phyloP scores from a whole-genome alignment of 805 yeast genomes.

The Vanderwaltozyma polyspora region DNA sequence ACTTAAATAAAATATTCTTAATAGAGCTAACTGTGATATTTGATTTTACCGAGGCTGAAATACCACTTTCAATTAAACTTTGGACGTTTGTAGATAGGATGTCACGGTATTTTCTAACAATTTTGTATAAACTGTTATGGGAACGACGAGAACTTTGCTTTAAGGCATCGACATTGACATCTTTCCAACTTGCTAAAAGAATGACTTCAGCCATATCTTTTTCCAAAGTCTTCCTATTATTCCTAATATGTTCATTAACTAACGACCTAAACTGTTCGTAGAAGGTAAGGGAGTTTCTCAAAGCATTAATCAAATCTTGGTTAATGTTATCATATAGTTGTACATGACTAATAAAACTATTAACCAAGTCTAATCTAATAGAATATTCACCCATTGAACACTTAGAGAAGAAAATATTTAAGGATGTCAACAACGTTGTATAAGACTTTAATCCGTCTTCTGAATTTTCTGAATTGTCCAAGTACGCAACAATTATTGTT shows the following conservation, averaged over 20 bases:
- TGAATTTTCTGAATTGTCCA: slow-evolving; percentile 23
- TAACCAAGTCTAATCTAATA: slow-evolving; percentile 47
- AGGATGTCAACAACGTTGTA: slow-evolving; percentile 37
- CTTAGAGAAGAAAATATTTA: slow-evolving; percentile 66
- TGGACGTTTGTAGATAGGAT: slow-evolving; percentile 42
- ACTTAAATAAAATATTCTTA: neutral
- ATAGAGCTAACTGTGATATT: slow-evolving; percentile 1
- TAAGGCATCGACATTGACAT: slow-evolving; percentile 84
- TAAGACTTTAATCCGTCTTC: slow-evolving; percentile 1
- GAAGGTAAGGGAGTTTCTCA: slow-evolving; percentile 37
- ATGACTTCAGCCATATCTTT: slow-evolving; percentile 81
- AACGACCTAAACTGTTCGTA: slow-evolving; percentile 52
- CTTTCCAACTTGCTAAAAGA: slow-evolving; percentile 91
- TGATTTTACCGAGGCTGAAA: slow-evolving; percentile 14
- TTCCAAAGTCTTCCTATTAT: slow-evolving; percentile 45
- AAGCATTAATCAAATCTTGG: slow-evolving; percentile 16
- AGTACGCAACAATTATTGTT: slow-evolving; percentile 45
- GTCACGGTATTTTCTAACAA: slow-evolving; percentile 70
- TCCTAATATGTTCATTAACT: slow-evolving; percentile 36
- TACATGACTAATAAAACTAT: slow-evolving; percentile 53
- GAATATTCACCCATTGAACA: slow-evolving; percentile 66
- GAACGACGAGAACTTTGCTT: slow-evolving; percentile 89
- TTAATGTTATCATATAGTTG: slow-evolving; percentile 20
- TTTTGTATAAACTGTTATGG: slow-evolving; percentile 71
- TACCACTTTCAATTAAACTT: slow-evolving; percentile 49